Conservation (phyloP, 352 stramenopile species). For the Phytophthora sp. region DNA sequence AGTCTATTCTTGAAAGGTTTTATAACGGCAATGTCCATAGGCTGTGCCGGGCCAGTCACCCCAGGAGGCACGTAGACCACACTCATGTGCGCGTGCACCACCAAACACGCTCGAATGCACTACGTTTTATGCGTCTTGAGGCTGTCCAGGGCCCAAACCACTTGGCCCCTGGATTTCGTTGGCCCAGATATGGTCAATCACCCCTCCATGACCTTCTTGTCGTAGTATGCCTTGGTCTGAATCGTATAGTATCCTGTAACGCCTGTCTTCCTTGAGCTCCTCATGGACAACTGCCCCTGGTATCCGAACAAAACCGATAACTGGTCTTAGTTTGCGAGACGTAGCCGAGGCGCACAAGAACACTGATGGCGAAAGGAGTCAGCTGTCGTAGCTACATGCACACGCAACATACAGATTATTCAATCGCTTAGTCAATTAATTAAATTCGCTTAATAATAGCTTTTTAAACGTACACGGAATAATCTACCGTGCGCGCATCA, state of each 20-base stretch:
- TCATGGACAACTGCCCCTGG: constrained; percentile 8
- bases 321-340: neutral
- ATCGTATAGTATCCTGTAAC: constrained; percentile 1
- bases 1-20: neutral
- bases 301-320: constrained; percentile 7
- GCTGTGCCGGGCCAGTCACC: neutral
- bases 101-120: neutral
- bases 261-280: neutral
- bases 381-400: neutral
- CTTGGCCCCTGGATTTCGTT: constrained; percentile 1
- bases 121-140: constrained; percentile 15
- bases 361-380: constrained; percentile 16
- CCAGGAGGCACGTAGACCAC: neutral
- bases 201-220: constrained; percentile 6
- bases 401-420: too few species aligned
- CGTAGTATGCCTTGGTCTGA: constrained; percentile 3
- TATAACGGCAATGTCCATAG: neutral
- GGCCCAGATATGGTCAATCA: constrained; percentile 11
- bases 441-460: too few species aligned
- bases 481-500: constrained; percentile 15
- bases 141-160: neutral
- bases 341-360: constrained; percentile 14
- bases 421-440: too few species aligned
- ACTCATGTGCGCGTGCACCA: neutral
- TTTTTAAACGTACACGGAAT: constrained; percentile 12